These are phyloP conservation scores for Paraconiothyrium brasiliense DNA, from an alignment of 2,329 filamentous ascomycete genomes.

Conservation along the genomic window DNA sequence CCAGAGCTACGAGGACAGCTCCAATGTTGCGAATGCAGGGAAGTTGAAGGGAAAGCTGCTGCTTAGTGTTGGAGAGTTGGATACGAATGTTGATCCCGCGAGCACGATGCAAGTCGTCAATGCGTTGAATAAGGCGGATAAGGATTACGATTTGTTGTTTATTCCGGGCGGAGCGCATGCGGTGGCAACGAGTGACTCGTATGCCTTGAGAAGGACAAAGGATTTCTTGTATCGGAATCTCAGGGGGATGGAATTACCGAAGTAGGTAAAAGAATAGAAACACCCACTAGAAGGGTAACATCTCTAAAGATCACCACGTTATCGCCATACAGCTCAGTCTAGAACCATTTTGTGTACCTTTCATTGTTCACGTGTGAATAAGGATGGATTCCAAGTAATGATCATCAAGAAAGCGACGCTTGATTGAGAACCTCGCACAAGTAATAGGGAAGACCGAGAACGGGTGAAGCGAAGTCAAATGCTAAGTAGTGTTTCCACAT, in stretches of 20 bases:
- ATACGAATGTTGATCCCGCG: constrained; percentile 42
- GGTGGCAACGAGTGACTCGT: constrained; percentile 21
- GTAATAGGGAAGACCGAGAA: too few relatives aligned
- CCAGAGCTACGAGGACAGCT: constrained; percentile 34
- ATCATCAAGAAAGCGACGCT: too few relatives aligned
- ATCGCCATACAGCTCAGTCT: too few relatives aligned
- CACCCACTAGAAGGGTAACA: too few relatives aligned
- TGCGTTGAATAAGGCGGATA: constrained; percentile 29
- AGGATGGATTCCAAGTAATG: too few relatives aligned
- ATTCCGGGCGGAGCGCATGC: constrained; percentile 33
- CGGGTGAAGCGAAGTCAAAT: too few relatives aligned
- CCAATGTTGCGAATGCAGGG: constrained; percentile 35
- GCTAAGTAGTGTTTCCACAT: too few relatives aligned
- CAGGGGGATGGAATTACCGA: constrained; percentile 13
- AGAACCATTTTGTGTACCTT: too few relatives aligned
- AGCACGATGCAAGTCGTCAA: constrained; percentile 40
- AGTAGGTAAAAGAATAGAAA: background rate
- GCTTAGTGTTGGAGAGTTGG: constrained; percentile 46
- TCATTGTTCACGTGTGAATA: too few relatives aligned
- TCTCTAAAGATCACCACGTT: too few relatives aligned
- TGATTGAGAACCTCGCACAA: too few relatives aligned
- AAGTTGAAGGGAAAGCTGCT: constrained; percentile 29
- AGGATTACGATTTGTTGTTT: constrained; percentile 35
- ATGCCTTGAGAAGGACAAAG: constrained; percentile 25
- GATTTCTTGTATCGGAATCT: constrained; percentile 34